phyloP scores from a whole-genome alignment of 2,329 filamentous ascomycete genomes.

The Tolypocladium ophioglossoides region DNA sequence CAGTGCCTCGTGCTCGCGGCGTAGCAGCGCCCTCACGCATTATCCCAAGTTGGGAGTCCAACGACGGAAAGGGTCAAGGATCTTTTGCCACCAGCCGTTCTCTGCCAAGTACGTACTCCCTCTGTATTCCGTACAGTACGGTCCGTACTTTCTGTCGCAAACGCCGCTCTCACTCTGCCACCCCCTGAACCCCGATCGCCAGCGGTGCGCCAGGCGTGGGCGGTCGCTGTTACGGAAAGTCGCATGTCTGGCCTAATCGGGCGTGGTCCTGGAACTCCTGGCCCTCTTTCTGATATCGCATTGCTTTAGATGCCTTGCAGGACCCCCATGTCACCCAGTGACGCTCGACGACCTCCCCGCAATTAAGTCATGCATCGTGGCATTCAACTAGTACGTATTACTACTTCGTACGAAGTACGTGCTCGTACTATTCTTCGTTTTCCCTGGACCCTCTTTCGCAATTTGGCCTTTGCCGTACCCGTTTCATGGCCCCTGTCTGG shows the following conservation, averaged over 20 bases:
- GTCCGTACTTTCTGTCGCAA: neutral
- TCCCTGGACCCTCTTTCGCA: neutral
- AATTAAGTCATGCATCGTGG: conserved; percentile 37
- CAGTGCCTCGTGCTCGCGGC: neutral
- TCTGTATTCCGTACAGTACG: too few relatives aligned
- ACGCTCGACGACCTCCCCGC: conserved; percentile 16
- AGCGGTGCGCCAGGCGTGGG: neutral
- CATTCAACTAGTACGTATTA: conserved; percentile 15
- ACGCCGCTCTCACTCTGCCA: neutral
- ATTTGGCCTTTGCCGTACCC: neutral
- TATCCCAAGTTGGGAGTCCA: neutral
- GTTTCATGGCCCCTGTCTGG: neutral
- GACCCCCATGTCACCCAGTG: neutral
- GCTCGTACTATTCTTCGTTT: neutral
- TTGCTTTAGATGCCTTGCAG: neutral
- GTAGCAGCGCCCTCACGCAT: neutral
- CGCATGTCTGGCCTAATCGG: conserved; percentile 2
- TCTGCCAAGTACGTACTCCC: neutral
- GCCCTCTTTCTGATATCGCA: conserved; percentile 1
- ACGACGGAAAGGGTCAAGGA: neutral
- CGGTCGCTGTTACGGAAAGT: neutral
- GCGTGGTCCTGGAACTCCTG: conserved; percentile 2
- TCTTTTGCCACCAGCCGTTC: neutral
- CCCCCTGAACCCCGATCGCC: neutral
- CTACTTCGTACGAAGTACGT: neutral